Evolutionary conservation across 1,284 basidiomycete genomes (phyloP).

Genomic region (Porodaedalea pini): DNA sequence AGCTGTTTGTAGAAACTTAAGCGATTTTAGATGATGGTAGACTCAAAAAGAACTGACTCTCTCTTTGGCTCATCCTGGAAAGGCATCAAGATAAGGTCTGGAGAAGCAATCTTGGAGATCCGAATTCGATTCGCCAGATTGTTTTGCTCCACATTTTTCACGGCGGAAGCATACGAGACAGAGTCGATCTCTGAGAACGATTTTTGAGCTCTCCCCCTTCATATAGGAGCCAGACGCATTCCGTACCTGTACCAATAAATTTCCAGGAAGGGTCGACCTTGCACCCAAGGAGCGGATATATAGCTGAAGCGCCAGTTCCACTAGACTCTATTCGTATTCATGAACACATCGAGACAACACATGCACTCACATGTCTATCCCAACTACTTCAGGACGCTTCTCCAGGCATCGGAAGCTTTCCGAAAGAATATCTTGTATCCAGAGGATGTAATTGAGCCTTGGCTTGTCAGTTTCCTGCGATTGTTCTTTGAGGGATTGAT

Average conservation of each 20-base stretch:
- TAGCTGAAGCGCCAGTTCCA: slow-evolving; percentile 87
- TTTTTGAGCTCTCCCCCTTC: slow-evolving; percentile 1
- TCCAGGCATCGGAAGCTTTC: slow-evolving; percentile 19
- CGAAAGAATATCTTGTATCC: slow-evolving; percentile 63
- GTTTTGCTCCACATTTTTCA: slow-evolving; percentile 54
- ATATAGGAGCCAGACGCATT: background rate
- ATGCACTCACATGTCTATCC: slow-evolving; percentile 44
- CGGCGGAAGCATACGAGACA: slow-evolving; percentile 52
- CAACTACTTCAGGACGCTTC: slow-evolving; percentile 24
- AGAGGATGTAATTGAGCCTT: slow-evolving; percentile 65
- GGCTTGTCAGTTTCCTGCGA: slow-evolving; percentile 35
- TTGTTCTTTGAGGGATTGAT: background rate
- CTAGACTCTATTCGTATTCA: slow-evolving; percentile 43
- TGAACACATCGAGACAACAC: slow-evolving; percentile 10
- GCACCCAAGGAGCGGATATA: slow-evolving; percentile 82
- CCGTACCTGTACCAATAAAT: slow-evolving; percentile 70
- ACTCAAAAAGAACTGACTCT: slow-evolving; percentile 21
- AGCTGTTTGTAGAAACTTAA: slow-evolving; percentile 30
- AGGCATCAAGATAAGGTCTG: slow-evolving; percentile 49
- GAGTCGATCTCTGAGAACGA: slow-evolving; percentile 60
- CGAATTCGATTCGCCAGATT: slow-evolving; percentile 46
- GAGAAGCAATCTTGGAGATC: slow-evolving; percentile 38
- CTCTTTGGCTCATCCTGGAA: slow-evolving; percentile 31
- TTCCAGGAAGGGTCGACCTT: slow-evolving; percentile 49
- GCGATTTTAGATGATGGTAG: background rate